phyloP scores from a whole-genome alignment of 805 yeast genomes.

The Pichia paraexigua region DNA sequence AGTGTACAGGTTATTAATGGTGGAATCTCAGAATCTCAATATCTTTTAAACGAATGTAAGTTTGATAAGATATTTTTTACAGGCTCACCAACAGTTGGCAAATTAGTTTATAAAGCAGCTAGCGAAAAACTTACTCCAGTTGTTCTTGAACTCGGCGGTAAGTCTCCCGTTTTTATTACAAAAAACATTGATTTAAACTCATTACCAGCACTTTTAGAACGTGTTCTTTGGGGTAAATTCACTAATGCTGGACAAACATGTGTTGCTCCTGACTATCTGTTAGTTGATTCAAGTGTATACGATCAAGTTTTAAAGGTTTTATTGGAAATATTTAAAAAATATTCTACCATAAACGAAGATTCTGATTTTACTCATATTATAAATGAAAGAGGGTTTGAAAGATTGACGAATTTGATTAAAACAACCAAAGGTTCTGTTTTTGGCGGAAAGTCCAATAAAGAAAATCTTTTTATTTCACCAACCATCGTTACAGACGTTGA shows the following conservation, averaged over 20 bases:
- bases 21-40: conserved; percentile 52
- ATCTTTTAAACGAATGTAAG: conserved; percentile 45
- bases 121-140: conserved; percentile 80
- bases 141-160: conserved; percentile 84
- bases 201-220: conserved; percentile 38
- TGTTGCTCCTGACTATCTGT: conserved; percentile 76
- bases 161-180: conserved; percentile 68
- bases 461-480: conserved; percentile 54
- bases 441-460: conserved; percentile 35
- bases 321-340: conserved; percentile 31
- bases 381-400: conserved; percentile 43
- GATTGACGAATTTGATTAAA: conserved; percentile 36
- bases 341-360: conserved; percentile 28
- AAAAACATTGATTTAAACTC: conserved; percentile 27
- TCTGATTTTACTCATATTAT: conserved; percentile 54
- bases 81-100: conserved; percentile 73
- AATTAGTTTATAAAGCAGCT: conserved; percentile 68
- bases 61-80: conserved; percentile 84
- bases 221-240: conserved; percentile 74
- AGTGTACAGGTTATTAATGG: conserved; percentile 64
- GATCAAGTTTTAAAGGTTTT: conserved; percentile 24
- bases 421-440: conserved; percentile 46
- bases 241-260: conserved; percentile 87
- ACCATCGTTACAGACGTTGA: conserved; percentile 58
- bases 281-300: conserved; percentile 55